Base-by-base conservation (phyloP, 129 eudicot genomes). In the Tagetes erecta region DNA sequence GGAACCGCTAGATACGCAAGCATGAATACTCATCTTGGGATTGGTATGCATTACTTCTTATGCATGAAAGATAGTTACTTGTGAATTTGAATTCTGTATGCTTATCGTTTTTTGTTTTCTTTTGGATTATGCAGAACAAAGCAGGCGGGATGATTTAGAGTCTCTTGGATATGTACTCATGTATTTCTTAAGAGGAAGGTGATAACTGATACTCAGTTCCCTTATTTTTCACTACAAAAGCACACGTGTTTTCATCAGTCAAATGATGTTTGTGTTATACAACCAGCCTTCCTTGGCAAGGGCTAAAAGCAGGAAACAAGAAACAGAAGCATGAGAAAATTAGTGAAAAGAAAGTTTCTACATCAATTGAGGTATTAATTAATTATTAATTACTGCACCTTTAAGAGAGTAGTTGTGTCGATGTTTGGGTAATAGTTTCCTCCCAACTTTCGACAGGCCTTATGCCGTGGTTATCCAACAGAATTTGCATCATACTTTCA, bases 1-100 rank as follows among this genome's bases (percentile, higher is more conserved):
- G 98, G 98, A 75, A 92, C 98, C 12, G 95, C 96, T 44, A 91
- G 96, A 87, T 92, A 89, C 82, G 98, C 98, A 31, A 92, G 97
- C 80, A 87, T 83, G 89, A 91, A 91, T 64, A 88, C 97, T 39
- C 97, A 91, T 84, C 92, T 91, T 70, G 97, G 97, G 6, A 92
- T 92, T 33, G 98, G 98, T 92, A 71, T 40, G 83, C 49, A 44
- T 70, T 75, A 64, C 63, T 55, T 37, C 71, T 1, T 9, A 63
- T 69, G 6, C 31, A 53, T 51, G 31, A 55, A 70, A 55, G 55
- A 9, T 50, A 3, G 46, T 13, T 68, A 20, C 27, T 67, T 68
- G 6, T 70, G 35, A 49, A 71, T 72, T 56, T 39, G 41, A 53
- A 36, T 4, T 11, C 20, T 71, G 64, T 81, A 34, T 53, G 30